A percentile compares a stretch with the other conserved stretches of the same genome.
These are phyloP conservation scores for Karstenula rhodostoma DNA, from an alignment of 2,329 filamentous ascomycete species.

Conservation along the genomic window DNA sequence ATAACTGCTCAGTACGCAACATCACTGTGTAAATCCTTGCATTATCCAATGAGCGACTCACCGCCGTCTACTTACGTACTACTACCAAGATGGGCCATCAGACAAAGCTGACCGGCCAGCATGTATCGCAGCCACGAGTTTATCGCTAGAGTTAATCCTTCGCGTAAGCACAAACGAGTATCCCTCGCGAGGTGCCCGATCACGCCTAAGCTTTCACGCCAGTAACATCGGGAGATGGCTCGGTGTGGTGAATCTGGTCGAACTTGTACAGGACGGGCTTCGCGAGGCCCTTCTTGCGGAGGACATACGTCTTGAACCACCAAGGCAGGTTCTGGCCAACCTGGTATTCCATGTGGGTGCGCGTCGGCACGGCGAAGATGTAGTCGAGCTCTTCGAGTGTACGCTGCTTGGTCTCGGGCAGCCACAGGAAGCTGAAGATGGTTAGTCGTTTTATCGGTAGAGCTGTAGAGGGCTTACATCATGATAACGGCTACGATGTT, in stretches of 20 bases:
- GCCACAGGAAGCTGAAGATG: conserved; percentile 60
- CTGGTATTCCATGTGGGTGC: conserved; percentile 50
- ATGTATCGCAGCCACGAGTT: not conserved
- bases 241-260: conserved; percentile 28
- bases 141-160: not conserved
- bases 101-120: not conserved
- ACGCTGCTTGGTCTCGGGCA: conserved; percentile 58
- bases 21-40: not conserved
- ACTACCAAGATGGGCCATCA: not conserved
- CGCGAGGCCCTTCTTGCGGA: conserved; percentile 47
- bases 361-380: conserved; percentile 57
- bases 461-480: conserved; percentile 52
- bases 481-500: conserved; percentile 69
- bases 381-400: conserved; percentile 61
- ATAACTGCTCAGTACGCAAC: not conserved
- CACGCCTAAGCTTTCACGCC: conserved; percentile 2
- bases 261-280: conserved; percentile 52
- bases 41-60: not conserved
- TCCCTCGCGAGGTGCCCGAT: not conserved
- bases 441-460: conserved; percentile 12
- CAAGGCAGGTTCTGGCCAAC: conserved; percentile 49
- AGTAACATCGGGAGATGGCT: conserved; percentile 5
- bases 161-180: too few species aligned
- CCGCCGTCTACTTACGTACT: not conserved
- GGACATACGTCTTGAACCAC: conserved; percentile 56